A percentile compares a stretch with the other conserved stretches of the same genome.
Evolutionary conservation across 257 asterid genomes (phyloP).

Genomic region (Coffea eugenioides): DNA sequence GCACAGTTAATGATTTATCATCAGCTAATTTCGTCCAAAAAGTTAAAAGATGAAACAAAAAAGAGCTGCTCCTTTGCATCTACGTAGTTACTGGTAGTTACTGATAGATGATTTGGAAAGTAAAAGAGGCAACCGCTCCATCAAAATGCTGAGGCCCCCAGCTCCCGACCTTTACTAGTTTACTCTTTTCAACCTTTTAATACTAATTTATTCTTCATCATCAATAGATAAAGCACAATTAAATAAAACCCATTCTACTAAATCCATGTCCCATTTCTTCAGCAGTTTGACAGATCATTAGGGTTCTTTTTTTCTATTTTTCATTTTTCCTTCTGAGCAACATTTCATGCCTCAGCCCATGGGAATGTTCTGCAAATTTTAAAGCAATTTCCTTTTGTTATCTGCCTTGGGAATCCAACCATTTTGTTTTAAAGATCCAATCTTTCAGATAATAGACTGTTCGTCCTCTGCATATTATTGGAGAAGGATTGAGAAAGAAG

Average conservation of each 20-base stretch:
- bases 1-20: neutral
- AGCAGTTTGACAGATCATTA: neutral
- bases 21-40: neutral
- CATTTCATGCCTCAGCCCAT: constrained; percentile 11
- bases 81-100: neutral
- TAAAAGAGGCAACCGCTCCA: no score
- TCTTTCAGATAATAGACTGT: constrained; percentile 26
- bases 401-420: constrained; percentile 23
- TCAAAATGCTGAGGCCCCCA: neutral
- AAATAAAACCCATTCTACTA: neutral
- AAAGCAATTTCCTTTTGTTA: constrained; percentile 23
- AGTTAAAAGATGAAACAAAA: neutral
- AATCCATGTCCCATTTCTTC: constrained; percentile 20
- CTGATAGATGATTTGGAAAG: neutral
- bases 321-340: neutral
- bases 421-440: constrained; percentile 40
- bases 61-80: neutral
- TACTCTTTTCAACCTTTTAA: neutral
- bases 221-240: neutral
- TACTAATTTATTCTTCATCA: neutral
- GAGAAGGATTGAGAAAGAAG: constrained; percentile 2
- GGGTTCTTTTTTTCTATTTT: constrained; percentile 17
- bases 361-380: constrained; percentile 37
- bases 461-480: no score
- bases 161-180: neutral